Percentiles rank a stretch among this genome's conserved stretches.
These are phyloP conservation scores for Neopestalotiopsis rosae DNA, from an alignment of 2,329 filamentous ascomycete species.

Conservation along the genomic window DNA sequence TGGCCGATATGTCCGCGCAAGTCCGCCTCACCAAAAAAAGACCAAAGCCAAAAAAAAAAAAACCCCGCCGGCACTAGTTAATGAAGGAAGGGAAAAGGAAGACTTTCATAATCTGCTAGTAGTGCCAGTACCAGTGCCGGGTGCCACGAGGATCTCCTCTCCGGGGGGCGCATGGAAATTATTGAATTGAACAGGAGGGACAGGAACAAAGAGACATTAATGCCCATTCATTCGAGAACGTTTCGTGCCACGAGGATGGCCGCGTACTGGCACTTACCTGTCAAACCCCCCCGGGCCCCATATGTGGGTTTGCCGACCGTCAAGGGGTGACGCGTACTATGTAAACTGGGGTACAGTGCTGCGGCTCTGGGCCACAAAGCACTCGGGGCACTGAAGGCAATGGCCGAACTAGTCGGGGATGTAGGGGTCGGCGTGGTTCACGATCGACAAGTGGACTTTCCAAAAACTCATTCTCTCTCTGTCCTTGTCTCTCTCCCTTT, in stretches of 20 bases:
- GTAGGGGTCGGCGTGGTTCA: too few species aligned
- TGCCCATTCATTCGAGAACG: constrained; percentile 3
- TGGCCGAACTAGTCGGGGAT: not conserved
- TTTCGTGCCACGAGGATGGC: not conserved
- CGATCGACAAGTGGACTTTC: too few species aligned
- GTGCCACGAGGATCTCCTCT: not conserved
- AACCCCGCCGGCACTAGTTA: not conserved
- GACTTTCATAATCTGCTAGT: not conserved
- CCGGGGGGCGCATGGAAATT: not conserved
- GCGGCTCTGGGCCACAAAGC: not conserved
- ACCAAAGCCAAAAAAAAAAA: too few species aligned
- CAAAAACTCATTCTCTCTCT: too few species aligned
- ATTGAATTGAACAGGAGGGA: not conserved
- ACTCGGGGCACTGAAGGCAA: not conserved
- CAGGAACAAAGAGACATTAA: not conserved
- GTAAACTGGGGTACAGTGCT: not conserved
- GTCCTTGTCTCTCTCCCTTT: too few species aligned
- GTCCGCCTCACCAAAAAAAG: not conserved
- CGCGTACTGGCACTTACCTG: not conserved
- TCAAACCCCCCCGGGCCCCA: not conserved
- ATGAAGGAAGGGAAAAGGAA: not conserved
- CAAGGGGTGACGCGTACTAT: not conserved
- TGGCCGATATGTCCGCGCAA: not conserved
- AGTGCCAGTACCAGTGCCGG: too few species aligned
- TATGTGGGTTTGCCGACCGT: not conserved